Percentiles rank a stretch among this genome's conserved stretches.
Evolutionary conservation across 495 filamentous ascomycete genomes (phyloP).

Genomic region (Bombardia bombarda): DNA sequence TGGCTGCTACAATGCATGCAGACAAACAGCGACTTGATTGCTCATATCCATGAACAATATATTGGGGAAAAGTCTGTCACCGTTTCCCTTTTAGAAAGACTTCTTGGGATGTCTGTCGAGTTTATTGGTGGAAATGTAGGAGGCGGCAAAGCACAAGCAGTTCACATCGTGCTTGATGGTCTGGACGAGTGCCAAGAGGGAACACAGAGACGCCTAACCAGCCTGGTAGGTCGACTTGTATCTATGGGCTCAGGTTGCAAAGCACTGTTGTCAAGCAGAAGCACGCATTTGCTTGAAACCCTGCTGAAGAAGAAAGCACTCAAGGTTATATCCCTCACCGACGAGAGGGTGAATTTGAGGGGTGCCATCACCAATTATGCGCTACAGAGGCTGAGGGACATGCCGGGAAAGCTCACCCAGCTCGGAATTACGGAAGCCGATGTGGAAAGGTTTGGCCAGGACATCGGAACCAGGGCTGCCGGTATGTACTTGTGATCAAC

Average conservation of each 20-base stretch:
- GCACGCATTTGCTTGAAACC: conserved; percentile 1
- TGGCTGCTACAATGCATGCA: conserved; percentile 20
- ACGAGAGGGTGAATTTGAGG: conserved; percentile 17
- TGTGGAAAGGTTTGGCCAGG: conserved; percentile 2
- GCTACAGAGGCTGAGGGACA: conserved; percentile 5
- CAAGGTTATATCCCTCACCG: conserved; percentile 17
- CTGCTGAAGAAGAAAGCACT: conserved; percentile 8
- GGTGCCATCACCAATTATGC: conserved; percentile 16
- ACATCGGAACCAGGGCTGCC: conserved; percentile 15
- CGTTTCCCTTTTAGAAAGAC: conserved; percentile 10
- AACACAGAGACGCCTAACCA: conserved; percentile 15
- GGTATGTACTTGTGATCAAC: conserved; percentile 8
- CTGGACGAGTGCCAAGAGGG: conserved; percentile 21
- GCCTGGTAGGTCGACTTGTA: conserved; percentile 14
- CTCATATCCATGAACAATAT: conserved; percentile 17
- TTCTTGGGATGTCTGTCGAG: conserved; percentile 10
- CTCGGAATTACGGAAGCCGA: conserved; percentile 9
- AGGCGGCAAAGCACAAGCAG: background rate
- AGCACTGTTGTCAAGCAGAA: conserved; percentile 16
- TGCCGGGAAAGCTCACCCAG: conserved; percentile 12
- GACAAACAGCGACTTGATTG: conserved; percentile 14
- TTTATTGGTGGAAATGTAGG: background rate
- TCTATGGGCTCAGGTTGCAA: conserved; percentile 11
- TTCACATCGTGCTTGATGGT: conserved; percentile 20
- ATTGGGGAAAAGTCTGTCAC: conserved; percentile 11